Base-by-base conservation (phyloP, 768 basidiomycete genomes). In the Leccinum boreale region DNA sequence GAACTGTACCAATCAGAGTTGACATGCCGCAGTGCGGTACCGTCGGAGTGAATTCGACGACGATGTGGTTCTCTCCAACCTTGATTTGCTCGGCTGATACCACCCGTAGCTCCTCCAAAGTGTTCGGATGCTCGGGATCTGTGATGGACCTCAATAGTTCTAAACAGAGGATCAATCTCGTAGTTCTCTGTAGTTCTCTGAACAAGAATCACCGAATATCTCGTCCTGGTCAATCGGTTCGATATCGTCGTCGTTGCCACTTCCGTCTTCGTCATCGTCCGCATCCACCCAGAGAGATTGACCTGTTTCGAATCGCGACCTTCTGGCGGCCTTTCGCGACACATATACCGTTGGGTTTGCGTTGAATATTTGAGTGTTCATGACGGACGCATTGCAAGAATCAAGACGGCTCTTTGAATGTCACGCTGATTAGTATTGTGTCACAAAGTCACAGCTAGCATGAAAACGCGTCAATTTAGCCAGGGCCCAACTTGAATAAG, bases 11-110 rank as follows among this genome's bases (percentile, higher is more conserved):
- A 56, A 99, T 98, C 52, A 98, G 77, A 3, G 95, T 98, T 10
- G 94, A 95, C 92, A 94, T 94, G 50, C 94, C 94, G 62, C 96
- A 98, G 67, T 98, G 95, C 10, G 97, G 96, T 15, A 97, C 92
- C 0, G 97, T 98, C 4, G 97, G 96, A 5, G 97, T 98, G 68
- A 98, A 95, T 68, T 96, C 94, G 61, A 99, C 87, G 35, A 82
- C 77, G 52, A 99, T 78, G 53, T 81, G 80, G 61, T 94, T 89
- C n/a, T 74, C 67, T 33, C 66, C 73, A 39, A 89, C 74, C 12
- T 76, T 74, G 57, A 98, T 87, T 67, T 98, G 95, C 10, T 92
- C 86, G 6, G 86, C 84, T 49, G 93, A 96, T 44, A 99, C 95
- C 36, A 99, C 97, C 23, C 91, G 87, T 9, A 99, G 86, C 68